Conservation (phyloP, 148 eudicot species). For the Oxyria digyna region DNA sequence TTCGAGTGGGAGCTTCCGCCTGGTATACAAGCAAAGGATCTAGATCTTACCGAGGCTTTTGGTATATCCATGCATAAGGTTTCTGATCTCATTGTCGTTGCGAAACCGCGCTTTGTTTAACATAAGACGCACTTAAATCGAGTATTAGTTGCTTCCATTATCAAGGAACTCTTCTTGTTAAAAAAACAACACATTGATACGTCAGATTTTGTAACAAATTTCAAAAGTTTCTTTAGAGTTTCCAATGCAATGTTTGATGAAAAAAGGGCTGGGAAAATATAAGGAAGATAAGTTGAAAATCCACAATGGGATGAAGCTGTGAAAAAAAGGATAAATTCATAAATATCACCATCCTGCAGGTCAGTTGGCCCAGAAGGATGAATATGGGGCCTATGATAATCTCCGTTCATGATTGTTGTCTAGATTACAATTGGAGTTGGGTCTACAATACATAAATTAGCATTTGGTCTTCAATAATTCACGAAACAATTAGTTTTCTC, state of each 20-base stretch:
- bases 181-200: background rate
- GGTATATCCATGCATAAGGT: conserved; percentile 48
- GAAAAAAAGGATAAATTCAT: background rate
- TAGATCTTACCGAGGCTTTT: conserved; percentile 42
- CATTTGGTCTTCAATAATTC: background rate
- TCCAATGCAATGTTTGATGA: background rate
- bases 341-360: background rate
- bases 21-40: conserved; percentile 24
- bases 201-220: background rate
- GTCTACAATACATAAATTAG: background rate
- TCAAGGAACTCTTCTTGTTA: background rate
- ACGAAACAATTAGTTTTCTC: no score
- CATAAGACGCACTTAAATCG: background rate
- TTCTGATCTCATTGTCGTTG: conserved; percentile 25
- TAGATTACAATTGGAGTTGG: no score
- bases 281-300: background rate
- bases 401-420: background rate
- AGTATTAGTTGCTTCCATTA: background rate
- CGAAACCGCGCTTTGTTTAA: conserved; percentile 14
- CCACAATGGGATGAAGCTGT: background rate
- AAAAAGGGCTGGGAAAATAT: background rate
- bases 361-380: background rate
- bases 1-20: conserved; percentile 53
- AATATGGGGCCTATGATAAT: background rate
- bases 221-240: background rate